Evolutionary conservation across 768 basidiomycete species (phyloP).

Genomic region (Boletellus emodensis): DNA sequence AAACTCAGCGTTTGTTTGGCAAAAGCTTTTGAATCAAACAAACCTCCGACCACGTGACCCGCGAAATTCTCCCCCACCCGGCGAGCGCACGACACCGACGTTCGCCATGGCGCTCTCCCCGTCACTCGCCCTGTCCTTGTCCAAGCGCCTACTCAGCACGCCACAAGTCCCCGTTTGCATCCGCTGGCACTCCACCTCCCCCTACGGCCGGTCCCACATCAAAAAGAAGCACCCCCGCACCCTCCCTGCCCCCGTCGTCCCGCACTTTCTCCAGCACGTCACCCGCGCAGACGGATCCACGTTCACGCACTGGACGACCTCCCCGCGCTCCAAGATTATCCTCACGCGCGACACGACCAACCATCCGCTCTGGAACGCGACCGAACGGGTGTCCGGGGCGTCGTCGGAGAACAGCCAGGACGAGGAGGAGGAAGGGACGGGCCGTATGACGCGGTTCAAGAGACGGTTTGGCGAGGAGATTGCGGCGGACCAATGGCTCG

Average conservation of each 20-base stretch:
- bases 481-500: conserved; percentile 30
- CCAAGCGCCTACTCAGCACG: conserved; percentile 11
- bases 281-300: conserved; percentile 86
- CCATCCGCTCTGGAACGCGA: conserved; percentile 82
- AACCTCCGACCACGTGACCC: neutral
- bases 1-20: conserved; percentile 14
- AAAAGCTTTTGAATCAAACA: conserved; percentile 20
- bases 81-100: no score
- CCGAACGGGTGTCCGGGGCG: conserved; percentile 46
- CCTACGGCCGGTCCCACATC: conserved; percentile 82
- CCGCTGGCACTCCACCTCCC: conserved; percentile 61
- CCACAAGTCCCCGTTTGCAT: conserved; percentile 8
- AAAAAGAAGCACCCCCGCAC: conserved; percentile 63
- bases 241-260: conserved; percentile 80
- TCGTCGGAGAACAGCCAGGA: conserved; percentile 44
- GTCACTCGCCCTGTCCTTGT: conserved; percentile 9
- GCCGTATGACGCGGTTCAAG: conserved; percentile 78
- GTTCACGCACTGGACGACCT: conserved; percentile 85
- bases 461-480: conserved; percentile 60
- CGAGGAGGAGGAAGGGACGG: conserved; percentile 69
- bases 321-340: conserved; percentile 70
- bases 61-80: neutral
- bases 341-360: conserved; percentile 87
- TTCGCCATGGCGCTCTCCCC: no score
- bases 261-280: conserved; percentile 82